Base-by-base conservation (phyloP, 2,329 filamentous ascomycete species). In the Fusarium avenaceum region DNA sequence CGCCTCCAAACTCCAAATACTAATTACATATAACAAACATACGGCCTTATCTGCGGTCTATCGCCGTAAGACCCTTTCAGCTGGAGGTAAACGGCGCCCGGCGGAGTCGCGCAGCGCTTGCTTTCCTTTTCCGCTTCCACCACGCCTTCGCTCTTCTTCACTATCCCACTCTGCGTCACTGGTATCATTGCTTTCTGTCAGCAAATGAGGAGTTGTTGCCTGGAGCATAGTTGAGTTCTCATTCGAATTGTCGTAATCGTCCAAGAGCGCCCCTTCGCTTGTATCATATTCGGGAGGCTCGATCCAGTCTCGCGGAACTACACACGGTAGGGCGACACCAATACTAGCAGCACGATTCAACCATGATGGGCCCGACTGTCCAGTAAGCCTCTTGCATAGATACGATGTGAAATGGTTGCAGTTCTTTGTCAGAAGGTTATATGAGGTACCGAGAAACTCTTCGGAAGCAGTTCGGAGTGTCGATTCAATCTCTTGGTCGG, bases 381-480 rank as follows among this genome's bases (percentile, higher is more conserved):
- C 88, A 3, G 92, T 95, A 55, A 96, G 84, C 69, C 87, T 87
- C 76, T 90, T 84, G 78, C 91, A 94, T 19, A 96, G 85, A 72
- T 91, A 88, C 20, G 88, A 89, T 3, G 92, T 95, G 77, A 96
- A 96, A 77, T 96, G 93, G 77, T 96, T 96, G 85, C 93, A 96
- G 78, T 96, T 96, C 72, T 89, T 89, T 20, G 90, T 93, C 44
- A 96, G 84, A 15, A 96, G 86, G 74, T 96, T 95, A 79, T 96
- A 96, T 15, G 86, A 86, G 0, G 89, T 89, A 24, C 93, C 93
- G 57, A 89, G 85, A 73, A 96, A 96, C 70, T 90, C 85, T 42
- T 90, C 86, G 2, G 90, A 92, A 14, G 90, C 90, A 57, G 84
- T 83, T 71, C 86, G 87, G 44, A 96, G 86, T 40, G 92, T 90